Evolutionary conservation across 306 rosid species (phyloP).

Genomic region (Sicyos baderoa): DNA sequence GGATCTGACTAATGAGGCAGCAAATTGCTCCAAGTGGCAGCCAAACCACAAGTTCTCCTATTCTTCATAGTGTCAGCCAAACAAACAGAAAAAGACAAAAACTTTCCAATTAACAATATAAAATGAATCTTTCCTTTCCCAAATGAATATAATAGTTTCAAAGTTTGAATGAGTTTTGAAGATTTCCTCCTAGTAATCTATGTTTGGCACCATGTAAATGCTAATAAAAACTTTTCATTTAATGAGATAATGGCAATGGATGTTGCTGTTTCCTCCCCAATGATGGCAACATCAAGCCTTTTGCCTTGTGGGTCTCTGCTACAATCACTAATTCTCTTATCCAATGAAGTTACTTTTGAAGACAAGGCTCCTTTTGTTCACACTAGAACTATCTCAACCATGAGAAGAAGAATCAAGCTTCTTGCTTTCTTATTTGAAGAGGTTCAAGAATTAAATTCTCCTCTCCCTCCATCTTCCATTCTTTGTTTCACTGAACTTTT

Average conservation of each 20-base stretch:
- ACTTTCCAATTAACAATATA: slow-evolving; percentile 23
- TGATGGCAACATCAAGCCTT: slow-evolving; percentile 46
- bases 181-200: not conserved
- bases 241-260: slow-evolving; percentile 32
- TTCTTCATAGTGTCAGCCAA: slow-evolving; percentile 32
- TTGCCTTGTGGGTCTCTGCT: slow-evolving; percentile 63
- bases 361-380: slow-evolving; percentile 53
- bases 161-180: not conserved
- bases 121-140: slow-evolving; percentile 21
- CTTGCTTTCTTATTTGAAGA: slow-evolving; percentile 79
- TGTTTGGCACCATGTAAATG: slow-evolving; percentile 4
- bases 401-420: slow-evolving; percentile 76
- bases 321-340: slow-evolving; percentile 53
- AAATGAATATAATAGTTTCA: slow-evolving; percentile 10
- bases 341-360: slow-evolving; percentile 53
- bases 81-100: slow-evolving; percentile 51
- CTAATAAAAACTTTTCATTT: slow-evolving; percentile 20
- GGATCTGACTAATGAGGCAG: slow-evolving; percentile 24
- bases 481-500: slow-evolving; percentile 80
- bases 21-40: slow-evolving; percentile 77
- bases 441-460: slow-evolving; percentile 49
- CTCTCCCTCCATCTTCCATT: slow-evolving; percentile 76
- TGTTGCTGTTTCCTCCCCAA: slow-evolving; percentile 33
- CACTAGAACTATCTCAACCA: slow-evolving; percentile 50
- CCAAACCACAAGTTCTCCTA: slow-evolving; percentile 26